Percentiles rank a stretch among this genome's conserved stretches.
Conservation (phyloP, 2,329 filamentous ascomycete genomes). For the Orbilia brochopaga region DNA sequence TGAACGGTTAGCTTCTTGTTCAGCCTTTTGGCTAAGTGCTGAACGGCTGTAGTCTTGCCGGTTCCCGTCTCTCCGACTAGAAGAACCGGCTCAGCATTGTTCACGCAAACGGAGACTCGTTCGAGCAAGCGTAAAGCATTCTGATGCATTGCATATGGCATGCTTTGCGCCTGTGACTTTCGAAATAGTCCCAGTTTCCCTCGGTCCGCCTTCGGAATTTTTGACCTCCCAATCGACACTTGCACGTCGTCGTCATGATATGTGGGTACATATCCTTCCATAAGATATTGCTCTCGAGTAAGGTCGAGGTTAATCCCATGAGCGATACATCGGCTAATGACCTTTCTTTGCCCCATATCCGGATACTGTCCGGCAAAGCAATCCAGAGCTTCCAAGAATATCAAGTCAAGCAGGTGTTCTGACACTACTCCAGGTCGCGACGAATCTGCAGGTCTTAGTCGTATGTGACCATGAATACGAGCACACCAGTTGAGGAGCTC, state of each 20-base stretch:
- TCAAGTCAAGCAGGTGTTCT: conserved; percentile 76
- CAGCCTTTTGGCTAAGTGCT: conserved; percentile 83
- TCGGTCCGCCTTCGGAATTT: conserved; percentile 65
- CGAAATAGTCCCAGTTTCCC: conserved; percentile 56
- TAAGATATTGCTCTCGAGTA: conserved; percentile 78
- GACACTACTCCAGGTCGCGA: conserved; percentile 60
- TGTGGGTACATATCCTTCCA: conserved; percentile 70
- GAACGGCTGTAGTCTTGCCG: conserved; percentile 94
- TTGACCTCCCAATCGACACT: conserved; percentile 71
- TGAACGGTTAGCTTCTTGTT: conserved; percentile 88
- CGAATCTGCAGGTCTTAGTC: conserved; percentile 20
- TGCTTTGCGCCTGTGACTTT: conserved; percentile 63
- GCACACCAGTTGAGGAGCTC: conserved; percentile 93
- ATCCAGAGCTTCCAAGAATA: conserved; percentile 92
- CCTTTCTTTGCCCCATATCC: conserved; percentile 68
- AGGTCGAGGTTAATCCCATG: conserved; percentile 86
- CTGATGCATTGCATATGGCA: conserved; percentile 84
- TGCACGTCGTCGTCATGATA: conserved; percentile 68
- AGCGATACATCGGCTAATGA: conserved; percentile 74
- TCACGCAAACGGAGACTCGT: conserved; percentile 81
- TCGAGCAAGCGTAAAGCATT: conserved; percentile 86
- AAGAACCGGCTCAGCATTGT: conserved; percentile 83
- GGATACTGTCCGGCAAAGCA: conserved; percentile 83
- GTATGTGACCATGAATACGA: conserved; percentile 67
- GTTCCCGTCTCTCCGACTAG: conserved; percentile 99